Conservation (phyloP, 108 stramenopile genomes). For the Pseudonitzschia multistriata region DNA sequence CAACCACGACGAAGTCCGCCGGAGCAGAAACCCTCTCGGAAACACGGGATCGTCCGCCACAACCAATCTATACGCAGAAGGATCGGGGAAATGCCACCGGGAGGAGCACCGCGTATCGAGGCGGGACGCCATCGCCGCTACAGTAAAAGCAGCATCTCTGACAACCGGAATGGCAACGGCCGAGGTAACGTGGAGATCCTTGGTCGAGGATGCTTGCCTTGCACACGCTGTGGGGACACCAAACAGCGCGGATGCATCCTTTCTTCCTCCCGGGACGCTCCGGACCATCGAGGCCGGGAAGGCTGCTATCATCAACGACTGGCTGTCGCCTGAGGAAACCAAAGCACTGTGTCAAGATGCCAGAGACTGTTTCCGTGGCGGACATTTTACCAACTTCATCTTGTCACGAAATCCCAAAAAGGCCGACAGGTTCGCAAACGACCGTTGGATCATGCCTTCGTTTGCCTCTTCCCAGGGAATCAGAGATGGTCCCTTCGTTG, state of each 20-base stretch:
- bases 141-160: neutral
- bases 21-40: neutral
- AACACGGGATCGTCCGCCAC: neutral
- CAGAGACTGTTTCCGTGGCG: neutral
- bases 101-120: neutral
- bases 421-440: neutral
- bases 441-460: neutral
- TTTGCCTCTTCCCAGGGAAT: neutral
- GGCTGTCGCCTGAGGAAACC: neutral
- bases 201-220: neutral
- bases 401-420: neutral
- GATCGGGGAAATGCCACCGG: neutral
- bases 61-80: neutral
- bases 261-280: neutral
- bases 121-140: neutral
- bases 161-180: neutral
- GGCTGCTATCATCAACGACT: neutral
- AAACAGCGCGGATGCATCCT: neutral
- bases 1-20: neutral
- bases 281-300: neutral
- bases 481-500: neutral
- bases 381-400: neutral
- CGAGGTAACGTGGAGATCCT: neutral
- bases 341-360: neutral
- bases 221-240: neutral